A percentile compares a stretch with the other conserved stretches of the same genome.
Evolutionary conservation across 1,139 yeast genomes (phyloP).

Genomic region (Magnusiomyces sp.): DNA sequence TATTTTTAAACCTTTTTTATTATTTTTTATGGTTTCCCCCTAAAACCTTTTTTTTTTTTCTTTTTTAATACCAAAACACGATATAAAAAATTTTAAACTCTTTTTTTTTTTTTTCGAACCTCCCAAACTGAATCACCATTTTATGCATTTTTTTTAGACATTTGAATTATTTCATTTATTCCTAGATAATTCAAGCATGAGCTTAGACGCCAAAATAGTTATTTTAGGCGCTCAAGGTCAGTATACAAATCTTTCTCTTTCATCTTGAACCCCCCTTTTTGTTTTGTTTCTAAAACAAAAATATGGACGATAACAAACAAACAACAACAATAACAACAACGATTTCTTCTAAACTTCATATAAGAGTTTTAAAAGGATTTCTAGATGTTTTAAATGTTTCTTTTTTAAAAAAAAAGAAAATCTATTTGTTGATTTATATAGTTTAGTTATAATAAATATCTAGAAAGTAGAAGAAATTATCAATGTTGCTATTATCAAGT

Average conservation of each 20-base stretch:
- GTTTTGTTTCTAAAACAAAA: no score
- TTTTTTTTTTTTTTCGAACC: background rate
- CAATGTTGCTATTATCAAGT: no score
- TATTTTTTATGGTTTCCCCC: background rate
- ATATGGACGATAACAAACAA: no score
- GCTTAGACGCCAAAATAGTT: conserved; percentile 33
- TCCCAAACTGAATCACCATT: background rate
- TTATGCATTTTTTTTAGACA: background rate
- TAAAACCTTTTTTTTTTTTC: background rate
- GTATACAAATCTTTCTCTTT: no score
- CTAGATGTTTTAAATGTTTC: no score
- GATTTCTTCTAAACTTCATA: no score
- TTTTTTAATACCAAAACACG: background rate
- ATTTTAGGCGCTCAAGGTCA: conserved; percentile 32
- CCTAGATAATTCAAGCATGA: conserved; percentile 6
- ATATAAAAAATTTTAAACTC: background rate
- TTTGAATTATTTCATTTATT: background rate
- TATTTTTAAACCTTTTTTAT: background rate
- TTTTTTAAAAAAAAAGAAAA: background rate
- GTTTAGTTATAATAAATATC: no score
- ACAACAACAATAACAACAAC: no score
- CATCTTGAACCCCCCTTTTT: no score
- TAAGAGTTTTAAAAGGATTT: no score
- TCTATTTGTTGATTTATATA: no score
- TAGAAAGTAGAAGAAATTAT: no score